phyloP scores from a whole-genome alignment of 345 rosid species.

The Balakata baccata region DNA sequence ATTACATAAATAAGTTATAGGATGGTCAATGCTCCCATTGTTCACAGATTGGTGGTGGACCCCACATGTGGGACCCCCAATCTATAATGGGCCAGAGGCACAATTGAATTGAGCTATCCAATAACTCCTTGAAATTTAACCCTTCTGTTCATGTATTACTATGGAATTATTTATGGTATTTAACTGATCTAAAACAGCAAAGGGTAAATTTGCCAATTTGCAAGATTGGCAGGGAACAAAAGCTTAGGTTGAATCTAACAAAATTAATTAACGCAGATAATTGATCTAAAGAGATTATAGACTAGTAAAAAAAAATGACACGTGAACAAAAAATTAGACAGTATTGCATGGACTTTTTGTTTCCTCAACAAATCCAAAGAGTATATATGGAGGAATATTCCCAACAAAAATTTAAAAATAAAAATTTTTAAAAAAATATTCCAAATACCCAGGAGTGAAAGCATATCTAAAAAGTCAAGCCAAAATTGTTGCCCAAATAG shows the following conservation, averaged over 20 bases:
- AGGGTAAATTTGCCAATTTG: background rate
- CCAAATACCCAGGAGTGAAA: slow-evolving; percentile 24
- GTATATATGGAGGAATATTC: slow-evolving; percentile 45
- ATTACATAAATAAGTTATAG: background rate
- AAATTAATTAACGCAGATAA: background rate
- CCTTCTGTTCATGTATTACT: background rate
- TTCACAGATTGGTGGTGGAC: background rate
- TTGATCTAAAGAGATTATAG: background rate
- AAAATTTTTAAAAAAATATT: slow-evolving; percentile 16
- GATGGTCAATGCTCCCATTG: background rate
- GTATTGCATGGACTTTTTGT: slow-evolving; percentile 20
- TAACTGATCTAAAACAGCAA: background rate
- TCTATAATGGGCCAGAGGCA: background rate
- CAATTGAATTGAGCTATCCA: background rate
- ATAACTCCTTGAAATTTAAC: background rate
- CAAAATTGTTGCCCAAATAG: slow-evolving; percentile 18
- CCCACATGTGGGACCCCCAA: background rate
- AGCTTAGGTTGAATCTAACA: background rate
- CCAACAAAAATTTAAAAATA: background rate
- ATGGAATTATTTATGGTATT: background rate
- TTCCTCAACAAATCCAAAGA: slow-evolving; percentile 23
- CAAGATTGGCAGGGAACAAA: background rate
- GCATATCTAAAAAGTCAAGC: slow-evolving; percentile 26
- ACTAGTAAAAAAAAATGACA: background rate
- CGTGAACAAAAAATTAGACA: background rate